Base-by-base conservation (phyloP, 1,284 basidiomycete genomes). In the Coniophora puteana region DNA sequence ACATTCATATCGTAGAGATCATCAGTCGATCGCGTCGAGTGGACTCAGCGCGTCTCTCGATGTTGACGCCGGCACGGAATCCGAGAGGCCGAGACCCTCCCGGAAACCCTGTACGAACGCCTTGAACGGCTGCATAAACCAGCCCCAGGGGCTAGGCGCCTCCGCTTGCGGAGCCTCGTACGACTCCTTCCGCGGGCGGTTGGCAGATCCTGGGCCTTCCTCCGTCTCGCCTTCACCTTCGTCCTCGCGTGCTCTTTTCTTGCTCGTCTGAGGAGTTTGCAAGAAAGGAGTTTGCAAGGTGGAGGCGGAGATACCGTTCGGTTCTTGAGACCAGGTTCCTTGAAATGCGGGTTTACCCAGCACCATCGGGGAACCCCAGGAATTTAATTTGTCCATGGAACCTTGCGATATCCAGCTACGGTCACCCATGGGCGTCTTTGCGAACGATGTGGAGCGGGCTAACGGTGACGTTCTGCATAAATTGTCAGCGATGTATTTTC, bases 41-140 rank as follows among this genome's bases (percentile, higher is more conserved):
- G n/a, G n/a, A n/a, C n/a, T n/a, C n/a, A n/a, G n/a, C n/a, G n/a
- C n/a, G n/a, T n/a, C n/a, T n/a, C n/a, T 21, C 30, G 33, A 14
- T 7, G 34, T 43, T 51, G 56, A 58, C 53, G 54, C 52, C 31
- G 55, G 16, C 34, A 28, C 16, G 39, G 37, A 20, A 39, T 41
- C n/a, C n/a, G n/a, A n/a, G n/a, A n/a, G n/a, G 11, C 53, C 51
- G 35, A 80, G 53, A 43, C 78, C 78, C 58, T 80, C 77, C 51
- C 72, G 73, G 63, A 84, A 83, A 11, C 81, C 82, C 48, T 71
- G 67, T 41, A 79, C 64, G 57, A 84, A 83, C 14, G 72, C 74
- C 55, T 72, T 71, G 59, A 84, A 66, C 3, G 81, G 82, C 30
- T 72, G 61, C 50, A 76, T 58, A 47, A 84, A 66, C 81, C 77